Evolutionary conservation across 768 basidiomycete genomes (phyloP).

Genomic region (Amanita inopinata): DNA sequence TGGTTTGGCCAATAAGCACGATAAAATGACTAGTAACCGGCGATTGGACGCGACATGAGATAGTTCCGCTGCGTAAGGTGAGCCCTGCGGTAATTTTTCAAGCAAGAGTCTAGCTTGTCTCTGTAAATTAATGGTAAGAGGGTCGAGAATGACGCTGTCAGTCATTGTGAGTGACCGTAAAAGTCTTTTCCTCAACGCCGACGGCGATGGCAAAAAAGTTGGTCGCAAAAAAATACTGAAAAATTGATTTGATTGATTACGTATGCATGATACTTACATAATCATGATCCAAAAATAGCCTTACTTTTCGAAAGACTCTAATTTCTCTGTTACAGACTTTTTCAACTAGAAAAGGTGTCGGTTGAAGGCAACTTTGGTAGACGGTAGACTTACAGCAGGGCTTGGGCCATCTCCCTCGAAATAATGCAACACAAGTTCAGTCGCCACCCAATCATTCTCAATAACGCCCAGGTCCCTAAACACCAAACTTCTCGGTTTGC

Average conservation of each 20-base stretch:
- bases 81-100: slow-evolving; percentile 30
- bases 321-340: slow-evolving; percentile 33
- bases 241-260: background rate
- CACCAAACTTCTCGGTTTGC: slow-evolving; percentile 43
- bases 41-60: slow-evolving; percentile 26
- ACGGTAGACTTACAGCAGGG: slow-evolving; percentile 44
- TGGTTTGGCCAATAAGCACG: slow-evolving; percentile 34
- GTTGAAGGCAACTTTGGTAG: background rate
- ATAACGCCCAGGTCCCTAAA: slow-evolving; percentile 68
- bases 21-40: slow-evolving; percentile 20
- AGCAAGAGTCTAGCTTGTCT: slow-evolving; percentile 43
- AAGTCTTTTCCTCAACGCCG: too few species aligned
- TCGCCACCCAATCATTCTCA: slow-evolving; percentile 66
- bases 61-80: slow-evolving; percentile 29
- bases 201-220: background rate
- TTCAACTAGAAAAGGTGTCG: slow-evolving; percentile 32
- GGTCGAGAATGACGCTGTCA: slow-evolving; percentile 31
- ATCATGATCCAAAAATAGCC: background rate
- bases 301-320: slow-evolving; percentile 23
- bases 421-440: slow-evolving; percentile 64
- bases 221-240: background rate
- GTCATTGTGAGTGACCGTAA: too few species aligned
- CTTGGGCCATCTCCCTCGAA: slow-evolving; percentile 65
- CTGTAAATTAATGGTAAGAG: slow-evolving; percentile 47
- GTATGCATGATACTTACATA: background rate